Evolutionary conservation across 257 asterid species (phyloP), one percentile per base, ranked within the genome.

Genomic region (Paraleonurus japonicus): DNA sequence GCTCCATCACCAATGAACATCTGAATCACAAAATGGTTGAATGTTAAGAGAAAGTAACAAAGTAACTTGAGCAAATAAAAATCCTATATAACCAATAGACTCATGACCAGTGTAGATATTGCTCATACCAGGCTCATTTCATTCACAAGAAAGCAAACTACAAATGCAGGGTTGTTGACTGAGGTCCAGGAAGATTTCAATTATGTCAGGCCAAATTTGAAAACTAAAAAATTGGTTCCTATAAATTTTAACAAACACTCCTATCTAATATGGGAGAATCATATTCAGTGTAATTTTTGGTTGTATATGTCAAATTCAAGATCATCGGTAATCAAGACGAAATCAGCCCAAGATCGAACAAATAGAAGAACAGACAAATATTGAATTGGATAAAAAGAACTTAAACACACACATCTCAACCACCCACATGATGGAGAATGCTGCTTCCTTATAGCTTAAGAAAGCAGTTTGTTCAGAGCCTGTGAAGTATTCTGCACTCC

Each of bases 1-100:
- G 96, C 96, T 55, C 96, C 96, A 72, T 89, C 96, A 69, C 96
- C 96, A 76, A 87, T 87, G 81, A 87, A 87, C 96, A 89, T 87
- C 96, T 89, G 73, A 23, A 76, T 7, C 73, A 65, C 3, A 32
- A 43, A 19, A 77, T 41, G 51, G 39, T 73, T 7, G 45, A 54
- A 51, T 45, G 57, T 54, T 26, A 59, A 47, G 5, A 22, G 1
- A 3, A 60, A n/a, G 59, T 12, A 27, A 47, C 19, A 35, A 37
- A 53, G 60, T 17, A 20, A 19, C 6, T 51, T 7, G 4, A 20
- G 60, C 8, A 48, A 48, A 48, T n/a, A 13, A 45, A 45, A 45
- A 12, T 45, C 51, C 6, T 45, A 45, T 13, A 45, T 12, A 13
- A 13, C 20, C 19, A 45, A 45, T 13, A 43, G 19, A 45, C 19